Evolutionary conservation across 208 protist genomes (phyloP), one percentile per base, ranked within the genome.

Genomic region (Strigomonas galati): DNA sequence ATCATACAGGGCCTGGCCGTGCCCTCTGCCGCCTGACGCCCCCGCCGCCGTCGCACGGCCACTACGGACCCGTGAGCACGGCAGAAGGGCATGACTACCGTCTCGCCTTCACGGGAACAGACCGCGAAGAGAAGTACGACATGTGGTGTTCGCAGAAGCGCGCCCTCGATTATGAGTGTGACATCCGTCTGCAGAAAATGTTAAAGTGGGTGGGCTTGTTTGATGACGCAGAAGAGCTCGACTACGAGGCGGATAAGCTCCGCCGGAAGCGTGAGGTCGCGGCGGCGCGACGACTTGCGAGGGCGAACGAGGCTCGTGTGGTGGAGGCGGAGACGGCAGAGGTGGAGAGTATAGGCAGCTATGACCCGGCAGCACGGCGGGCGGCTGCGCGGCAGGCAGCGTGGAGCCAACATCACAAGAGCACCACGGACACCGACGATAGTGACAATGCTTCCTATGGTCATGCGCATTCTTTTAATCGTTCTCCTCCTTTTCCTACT

Each of bases 151-250:
- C 67, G 26, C 85, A 92, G 66, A 92, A 92, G 67, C 78, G 78
- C 26, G 81, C 82, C 10, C 65, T 95, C 0, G 89, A 95, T 48
- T 95, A 92, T 63, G 89, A 95, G 71, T 95, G 86, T 57, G 88
- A 92, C 62, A 71, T 93, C 19, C 86, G 86, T 23, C 68, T 95
- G 15, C 79, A 92, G 48, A 62, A 71, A n/a, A 79, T 87, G 44
- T 53, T 93, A 3, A 63, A 58, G 15, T 55, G 64, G 26, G 65
- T 88, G 1, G 84, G 89, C 4, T 37, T 92, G 21, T 90, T 84
- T 58, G 74, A 82, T 48, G 75, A 79, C 7, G 65, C 90, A 0
- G 85, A 91, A 44, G 89, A 95, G 66, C 67, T 89, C 24, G 81
- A 91, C 72, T 78, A 89, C 53, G 89, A 95, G 72, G 75, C 70